Conservation (phyloP, 2,329 filamentous ascomycete species). For the Nothophaeocryptopus gaeumannii region DNA sequence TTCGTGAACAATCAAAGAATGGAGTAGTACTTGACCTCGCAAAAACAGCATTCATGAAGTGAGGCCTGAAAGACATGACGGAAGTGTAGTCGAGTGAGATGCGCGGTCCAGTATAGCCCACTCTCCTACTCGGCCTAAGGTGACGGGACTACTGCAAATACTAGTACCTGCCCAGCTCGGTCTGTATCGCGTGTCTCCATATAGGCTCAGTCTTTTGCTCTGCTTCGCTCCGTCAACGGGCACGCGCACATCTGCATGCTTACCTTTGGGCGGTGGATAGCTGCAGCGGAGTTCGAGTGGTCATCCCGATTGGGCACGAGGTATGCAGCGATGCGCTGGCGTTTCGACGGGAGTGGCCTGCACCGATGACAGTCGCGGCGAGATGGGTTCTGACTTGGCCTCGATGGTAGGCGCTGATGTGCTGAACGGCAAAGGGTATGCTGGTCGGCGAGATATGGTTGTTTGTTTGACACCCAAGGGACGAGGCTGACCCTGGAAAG, state of each 20-base stretch:
- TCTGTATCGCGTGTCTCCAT: conserved; percentile 16
- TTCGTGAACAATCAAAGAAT: conserved; percentile 1
- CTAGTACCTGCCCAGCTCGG: conserved; percentile 17
- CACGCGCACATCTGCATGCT: conserved; percentile 6
- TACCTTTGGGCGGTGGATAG: conserved; percentile 13
- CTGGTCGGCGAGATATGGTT: neutral
- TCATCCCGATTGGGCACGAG: conserved; percentile 19
- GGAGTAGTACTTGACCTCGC: conserved; percentile 11
- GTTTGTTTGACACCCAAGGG: neutral
- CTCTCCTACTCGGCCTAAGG: conserved; percentile 2
- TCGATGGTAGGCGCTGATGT: conserved; percentile 3
- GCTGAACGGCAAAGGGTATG: neutral
- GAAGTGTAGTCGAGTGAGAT: neutral
- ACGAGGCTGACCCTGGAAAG: too few species aligned
- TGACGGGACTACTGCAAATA: conserved; percentile 15
- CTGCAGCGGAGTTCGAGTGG: conserved; percentile 12
- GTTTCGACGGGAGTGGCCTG: conserved; percentile 7
- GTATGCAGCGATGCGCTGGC: conserved; percentile 22
- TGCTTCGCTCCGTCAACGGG: conserved; percentile 16
- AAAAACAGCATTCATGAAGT: conserved; percentile 7
- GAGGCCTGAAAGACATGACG: conserved; percentile 10
- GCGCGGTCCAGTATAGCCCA: neutral
- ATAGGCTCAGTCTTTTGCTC: conserved; percentile 11
- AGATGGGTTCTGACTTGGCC: neutral
- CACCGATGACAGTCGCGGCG: neutral